Evolutionary conservation across 768 basidiomycete genomes (phyloP), one percentile per base, ranked within the genome.

Genomic region (Russula lepida): DNA sequence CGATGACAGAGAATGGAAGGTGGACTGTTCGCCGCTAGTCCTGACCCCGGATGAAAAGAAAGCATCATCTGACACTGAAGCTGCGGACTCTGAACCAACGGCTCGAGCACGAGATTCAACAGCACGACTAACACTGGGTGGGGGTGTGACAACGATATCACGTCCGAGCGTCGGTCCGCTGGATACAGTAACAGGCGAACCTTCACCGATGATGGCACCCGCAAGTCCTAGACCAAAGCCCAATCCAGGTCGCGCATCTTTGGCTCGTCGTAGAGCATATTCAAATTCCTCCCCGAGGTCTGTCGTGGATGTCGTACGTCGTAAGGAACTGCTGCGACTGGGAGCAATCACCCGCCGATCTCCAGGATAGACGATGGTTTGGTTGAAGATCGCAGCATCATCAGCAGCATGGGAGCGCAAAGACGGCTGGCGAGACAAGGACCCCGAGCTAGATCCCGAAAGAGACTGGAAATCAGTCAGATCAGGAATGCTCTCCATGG

Each of bases 301-400:
- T 0, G 85, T 85, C 74, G 88, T 78, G 0, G 87, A 91, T 47
- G 82, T 86, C n/a, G 85, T 88, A 46, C 86, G 75, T 39, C 82
- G 75, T 27, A 84, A 64, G 1, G 79, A 80, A 59, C 79, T 80
- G 67, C 81, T 82, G 17, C 83, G 77, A 57, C 84, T 83, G 3
- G 86, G 84, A 8, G 81, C 81, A 62, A 92, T 92, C 15, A 83
- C 84, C 8, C 89, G 81, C 19, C 81, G 79, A 66, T 89, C 89
- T 3, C 86, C 85, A 7, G 81, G 84, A 69, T 89, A 89, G 6
- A 88, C 73, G 63, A 86, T 87, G 12, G 81, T 80, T 53, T 83
- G 80, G 37, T 81, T 79, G 8, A 81, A 80, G 27, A 91, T 83
- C 8, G 82, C 86, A 0, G 75, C 83, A 63, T 92, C 90, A 66